Percentiles rank a stretch among this genome's conserved stretches.
These are phyloP conservation scores for Paraconiothyrium brasiliense DNA, from an alignment of 2,329 filamentous ascomycete species.

Conservation along the genomic window DNA sequence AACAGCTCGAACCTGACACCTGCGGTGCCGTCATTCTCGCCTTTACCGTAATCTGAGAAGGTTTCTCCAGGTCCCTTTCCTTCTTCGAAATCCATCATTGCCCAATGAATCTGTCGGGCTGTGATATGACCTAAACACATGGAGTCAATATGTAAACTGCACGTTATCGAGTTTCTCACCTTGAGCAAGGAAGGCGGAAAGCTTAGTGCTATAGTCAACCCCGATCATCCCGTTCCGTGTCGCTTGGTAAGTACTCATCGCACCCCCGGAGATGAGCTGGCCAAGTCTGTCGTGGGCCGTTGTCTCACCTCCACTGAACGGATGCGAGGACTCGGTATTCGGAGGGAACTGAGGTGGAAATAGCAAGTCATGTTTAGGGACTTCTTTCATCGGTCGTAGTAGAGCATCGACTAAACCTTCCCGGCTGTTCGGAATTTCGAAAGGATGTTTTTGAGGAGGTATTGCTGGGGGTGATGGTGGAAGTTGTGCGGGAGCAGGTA, in stretches of 20 bases:
- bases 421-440: slow-evolving; percentile 67
- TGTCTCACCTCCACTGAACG: slow-evolving; percentile 74
- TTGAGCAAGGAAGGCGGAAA: slow-evolving; percentile 76
- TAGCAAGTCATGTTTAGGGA: slow-evolving; percentile 55
- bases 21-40: slow-evolving; percentile 76
- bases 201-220: slow-evolving; percentile 76
- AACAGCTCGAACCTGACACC: slow-evolving; percentile 77
- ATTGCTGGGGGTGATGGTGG: slow-evolving; percentile 67
- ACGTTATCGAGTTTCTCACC: slow-evolving; percentile 39
- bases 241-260: slow-evolving; percentile 71
- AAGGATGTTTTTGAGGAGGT: slow-evolving; percentile 69
- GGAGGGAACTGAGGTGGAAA: slow-evolving; percentile 64
- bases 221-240: slow-evolving; percentile 78
- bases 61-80: slow-evolving; percentile 54
- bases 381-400: slow-evolving; percentile 64
- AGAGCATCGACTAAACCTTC: slow-evolving; percentile 65
- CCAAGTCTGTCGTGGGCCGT: slow-evolving; percentile 66
- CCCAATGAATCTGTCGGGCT: slow-evolving; percentile 75
- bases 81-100: slow-evolving; percentile 75
- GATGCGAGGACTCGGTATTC: slow-evolving; percentile 67
- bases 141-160: neutral
- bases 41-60: slow-evolving; percentile 68
- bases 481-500: slow-evolving; percentile 66
- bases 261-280: slow-evolving; percentile 68
- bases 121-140: slow-evolving; percentile 66